Percentiles rank a stretch among this genome's conserved stretches.
Conservation (phyloP, 2,329 filamentous ascomycete genomes). For the Emergomyces africanus region DNA sequence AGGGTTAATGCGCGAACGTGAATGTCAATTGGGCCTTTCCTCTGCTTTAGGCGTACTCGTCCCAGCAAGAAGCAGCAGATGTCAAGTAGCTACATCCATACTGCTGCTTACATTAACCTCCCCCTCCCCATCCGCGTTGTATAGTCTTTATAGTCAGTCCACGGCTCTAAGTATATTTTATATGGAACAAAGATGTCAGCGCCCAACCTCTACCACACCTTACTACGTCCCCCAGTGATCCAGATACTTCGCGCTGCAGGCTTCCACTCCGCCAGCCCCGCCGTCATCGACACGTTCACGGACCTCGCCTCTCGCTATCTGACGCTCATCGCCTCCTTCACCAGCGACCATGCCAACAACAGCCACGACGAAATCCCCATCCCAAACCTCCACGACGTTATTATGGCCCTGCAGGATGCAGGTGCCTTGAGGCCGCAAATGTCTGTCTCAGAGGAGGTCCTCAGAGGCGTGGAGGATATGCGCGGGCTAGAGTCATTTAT, state of each 20-base stretch:
- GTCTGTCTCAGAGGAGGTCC: slow-evolving; percentile 55
- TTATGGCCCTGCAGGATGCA: slow-evolving; percentile 71
- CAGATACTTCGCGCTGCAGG: slow-evolving; percentile 86
- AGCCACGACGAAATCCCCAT: slow-evolving; percentile 52
- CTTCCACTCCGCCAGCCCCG: slow-evolving; percentile 70
- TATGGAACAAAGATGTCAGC: slow-evolving; percentile 4
- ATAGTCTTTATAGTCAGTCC: no score
- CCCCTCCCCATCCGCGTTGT: no score
- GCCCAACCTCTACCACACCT: slow-evolving; percentile 53
- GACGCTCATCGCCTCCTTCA: slow-evolving; percentile 56
- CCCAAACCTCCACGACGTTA: slow-evolving; percentile 61
- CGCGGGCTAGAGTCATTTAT: slow-evolving; percentile 67
- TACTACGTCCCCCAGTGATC: slow-evolving; percentile 74
- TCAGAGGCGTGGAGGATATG: slow-evolving; percentile 59
- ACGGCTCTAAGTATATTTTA: no score
- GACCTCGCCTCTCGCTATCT: slow-evolving; percentile 78
- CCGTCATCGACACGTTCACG: slow-evolving; percentile 75
- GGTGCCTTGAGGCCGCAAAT: slow-evolving; percentile 61
- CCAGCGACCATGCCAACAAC: slow-evolving; percentile 57
- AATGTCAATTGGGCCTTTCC: background rate
- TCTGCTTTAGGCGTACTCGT: background rate
- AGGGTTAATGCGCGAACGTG: no score
- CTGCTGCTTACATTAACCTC: no score
- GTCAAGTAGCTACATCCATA: no score
- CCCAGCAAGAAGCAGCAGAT: background rate